Evolutionary conservation across 306 rosid species (phyloP).

Genomic region (Lathyrus tuberosus): DNA sequence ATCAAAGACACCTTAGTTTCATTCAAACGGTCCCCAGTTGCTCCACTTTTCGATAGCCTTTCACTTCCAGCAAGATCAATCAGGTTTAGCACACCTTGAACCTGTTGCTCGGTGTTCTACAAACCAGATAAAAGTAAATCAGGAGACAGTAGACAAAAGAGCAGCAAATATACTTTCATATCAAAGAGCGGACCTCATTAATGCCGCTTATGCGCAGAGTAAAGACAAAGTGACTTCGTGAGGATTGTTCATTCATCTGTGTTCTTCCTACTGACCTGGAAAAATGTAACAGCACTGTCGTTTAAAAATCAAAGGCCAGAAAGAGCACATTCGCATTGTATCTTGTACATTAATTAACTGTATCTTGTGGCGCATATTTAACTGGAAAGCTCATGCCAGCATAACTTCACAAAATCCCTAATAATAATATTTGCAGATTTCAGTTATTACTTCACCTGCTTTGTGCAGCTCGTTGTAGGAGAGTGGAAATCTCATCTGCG

Average conservation of each 20-base stretch:
- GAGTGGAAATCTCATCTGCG: constrained; percentile 81
- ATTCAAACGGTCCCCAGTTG: constrained; percentile 93
- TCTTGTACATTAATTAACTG: neutral
- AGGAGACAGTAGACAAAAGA: constrained; percentile 17
- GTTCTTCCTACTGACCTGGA: constrained; percentile 91
- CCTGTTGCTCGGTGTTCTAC: constrained; percentile 90
- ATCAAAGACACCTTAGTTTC: constrained; percentile 80
- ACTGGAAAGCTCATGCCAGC: constrained; percentile 9
- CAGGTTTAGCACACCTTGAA: constrained; percentile 86
- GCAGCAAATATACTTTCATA: neutral
- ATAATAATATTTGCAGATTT: constrained; percentile 9
- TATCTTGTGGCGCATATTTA: neutral
- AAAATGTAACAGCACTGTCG: constrained; percentile 22
- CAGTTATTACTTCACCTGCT: constrained; percentile 58
- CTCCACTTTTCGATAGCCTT: constrained; percentile 86
- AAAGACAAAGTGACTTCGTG: constrained; percentile 91
- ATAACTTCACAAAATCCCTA: constrained; percentile 13
- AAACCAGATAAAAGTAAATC: constrained; percentile 16
- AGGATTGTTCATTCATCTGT: constrained; percentile 95
- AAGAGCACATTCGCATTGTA: neutral
- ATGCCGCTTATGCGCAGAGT: constrained; percentile 82
- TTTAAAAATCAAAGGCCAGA: neutral
- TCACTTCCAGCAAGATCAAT: constrained; percentile 98
- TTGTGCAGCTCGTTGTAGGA: constrained; percentile 81
- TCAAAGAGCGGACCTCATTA: constrained; percentile 64